A percentile compares a stretch with the other conserved stretches of the same genome.
These are phyloP conservation scores for Aphanomyces cochlioides DNA, from an alignment of 352 stramenopile genomes.

Conservation along the genomic window DNA sequence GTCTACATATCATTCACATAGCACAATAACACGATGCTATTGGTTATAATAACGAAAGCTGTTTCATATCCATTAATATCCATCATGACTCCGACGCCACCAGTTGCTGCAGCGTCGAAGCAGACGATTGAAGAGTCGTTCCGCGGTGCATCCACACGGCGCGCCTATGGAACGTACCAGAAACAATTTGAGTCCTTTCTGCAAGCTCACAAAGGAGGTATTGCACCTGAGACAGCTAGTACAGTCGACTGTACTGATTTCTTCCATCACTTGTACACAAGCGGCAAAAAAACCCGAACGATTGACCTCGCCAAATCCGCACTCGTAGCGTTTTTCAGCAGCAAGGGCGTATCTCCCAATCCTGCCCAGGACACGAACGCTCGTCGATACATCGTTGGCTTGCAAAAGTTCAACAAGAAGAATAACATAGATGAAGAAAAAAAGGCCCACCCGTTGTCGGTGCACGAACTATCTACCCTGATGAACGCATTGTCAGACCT, in stretches of 20 bases:
- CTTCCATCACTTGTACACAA: constrained; percentile 11
- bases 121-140: constrained; percentile 19
- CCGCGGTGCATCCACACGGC: constrained; percentile 8
- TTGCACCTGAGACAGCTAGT: background rate
- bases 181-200: constrained; percentile 5
- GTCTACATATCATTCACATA: constrained; percentile 10
- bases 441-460: background rate
- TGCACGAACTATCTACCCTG: constrained; percentile 16
- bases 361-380: constrained; percentile 8
- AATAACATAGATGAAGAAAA: constrained; percentile 21
- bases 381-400: background rate
- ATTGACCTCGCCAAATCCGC: constrained; percentile 17
- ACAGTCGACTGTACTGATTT: constrained; percentile 17
- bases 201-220: background rate
- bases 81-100: background rate
- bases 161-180: background rate
- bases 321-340: constrained; percentile 5
- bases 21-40: constrained; percentile 3
- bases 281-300: constrained; percentile 7
- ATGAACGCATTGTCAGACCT: background rate
- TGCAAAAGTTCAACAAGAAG: constrained; percentile 16
- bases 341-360: constrained; percentile 6
- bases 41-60: background rate
- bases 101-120: constrained; percentile 2
- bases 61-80: constrained; percentile 3